Percentiles rank a stretch among this genome's conserved stretches.
Conservation (phyloP, 1,284 basidiomycete genomes). For the Hortiboletus rubellus region DNA sequence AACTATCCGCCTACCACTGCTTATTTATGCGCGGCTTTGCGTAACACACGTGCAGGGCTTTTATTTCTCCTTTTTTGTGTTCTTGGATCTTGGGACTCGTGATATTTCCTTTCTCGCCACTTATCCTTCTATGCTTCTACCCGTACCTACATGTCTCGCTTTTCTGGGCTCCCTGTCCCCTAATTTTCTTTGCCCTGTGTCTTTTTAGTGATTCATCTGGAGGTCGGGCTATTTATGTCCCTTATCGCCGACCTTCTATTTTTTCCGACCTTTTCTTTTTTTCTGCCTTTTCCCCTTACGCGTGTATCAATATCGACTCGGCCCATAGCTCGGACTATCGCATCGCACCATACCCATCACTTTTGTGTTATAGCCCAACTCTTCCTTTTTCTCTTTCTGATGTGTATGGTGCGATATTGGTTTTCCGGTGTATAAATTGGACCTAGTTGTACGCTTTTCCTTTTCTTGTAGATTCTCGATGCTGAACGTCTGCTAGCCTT, state of each 20-base stretch:
- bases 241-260: slow-evolving; percentile 6
- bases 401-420: slow-evolving; percentile 38
- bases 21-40: slow-evolving; percentile 46
- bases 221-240: slow-evolving; percentile 20
- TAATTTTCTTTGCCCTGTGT: slow-evolving; percentile 26
- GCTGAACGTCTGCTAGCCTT: slow-evolving; percentile 24
- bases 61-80: slow-evolving; percentile 39
- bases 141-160: slow-evolving; percentile 19
- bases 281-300: not conserved
- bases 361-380: slow-evolving; percentile 30
- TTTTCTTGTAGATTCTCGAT: not conserved
- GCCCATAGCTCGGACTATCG: slow-evolving; percentile 35
- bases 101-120: slow-evolving; percentile 24
- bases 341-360: slow-evolving; percentile 36
- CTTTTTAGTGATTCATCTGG: slow-evolving; percentile 26
- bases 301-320: slow-evolving; percentile 39
- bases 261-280: not conserved
- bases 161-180: slow-evolving; percentile 24
- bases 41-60: slow-evolving; percentile 35
- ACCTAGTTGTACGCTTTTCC: slow-evolving; percentile 26
- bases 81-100: slow-evolving; percentile 48
- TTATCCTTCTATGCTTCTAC: slow-evolving; percentile 24
- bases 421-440: slow-evolving; percentile 33
- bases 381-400: slow-evolving; percentile 7
- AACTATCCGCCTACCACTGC: slow-evolving; percentile 30